Evolutionary conservation across 768 basidiomycete genomes (phyloP), one percentile per base, ranked within the genome.

Genomic region (Trametopsis cervina): DNA sequence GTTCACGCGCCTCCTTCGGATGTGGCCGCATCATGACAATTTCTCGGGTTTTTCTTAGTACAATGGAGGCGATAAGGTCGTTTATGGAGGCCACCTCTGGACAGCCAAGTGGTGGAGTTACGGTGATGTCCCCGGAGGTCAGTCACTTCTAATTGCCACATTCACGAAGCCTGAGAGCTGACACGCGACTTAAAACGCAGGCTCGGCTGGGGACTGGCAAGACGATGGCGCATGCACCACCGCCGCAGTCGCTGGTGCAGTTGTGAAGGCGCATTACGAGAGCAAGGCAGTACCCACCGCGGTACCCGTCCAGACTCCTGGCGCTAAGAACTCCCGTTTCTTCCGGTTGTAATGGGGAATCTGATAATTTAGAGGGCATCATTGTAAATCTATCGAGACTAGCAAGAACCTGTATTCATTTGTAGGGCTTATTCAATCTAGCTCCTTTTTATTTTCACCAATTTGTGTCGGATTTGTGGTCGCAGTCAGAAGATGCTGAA

Each of bases 31-130:
- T 40, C 15, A 2, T 25, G n/a, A n/a, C n/a, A n/a, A n/a, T n/a
- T n/a, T n/a, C 25, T 38, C 2, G 4, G 4, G 17, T 22, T 24
- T 7, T 33, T 33, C 29, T 15, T 37, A 61, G 56, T 62, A 62
- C 54, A 54, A 56, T 38, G 57, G 56, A 43, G 61, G 61, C 9
- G 56, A 60, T 40, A 33, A 56, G 36, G 61, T 57, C 33, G 52
- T 59, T 21, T 62, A 54, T 49, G 44, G 53, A 36, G 59, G 59
- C n/a, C 53, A 60, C 46, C 57, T 62, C 15, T 60, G 56, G 57
- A 60, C 59, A 9, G 61, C 61, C 33, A 62, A 59, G 40, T 60
- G 57, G 59, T 62, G 59, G 59, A 57, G 57, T 50, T 60, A 59
- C 54, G 61, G 50, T 18, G 59, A 60, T 39, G 40, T 45, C 4